Evolutionary conservation across 768 basidiomycete species (phyloP).

Genomic region (Crucibulum laeve): DNA sequence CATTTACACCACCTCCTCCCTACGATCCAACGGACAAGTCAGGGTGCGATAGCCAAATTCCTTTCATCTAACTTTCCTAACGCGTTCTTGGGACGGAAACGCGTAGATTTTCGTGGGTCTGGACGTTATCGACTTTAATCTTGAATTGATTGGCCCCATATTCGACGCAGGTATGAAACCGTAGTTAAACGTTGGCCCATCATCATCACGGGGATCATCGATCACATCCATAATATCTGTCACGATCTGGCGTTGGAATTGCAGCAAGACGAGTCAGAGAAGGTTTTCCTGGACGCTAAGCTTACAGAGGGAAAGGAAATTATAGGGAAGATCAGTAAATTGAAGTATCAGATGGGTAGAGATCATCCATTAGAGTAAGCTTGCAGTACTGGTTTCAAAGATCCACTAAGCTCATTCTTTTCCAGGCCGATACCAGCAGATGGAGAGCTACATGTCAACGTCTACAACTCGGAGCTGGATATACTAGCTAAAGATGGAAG

Average conservation of each 20-base stretch:
- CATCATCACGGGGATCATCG: conserved; percentile 79
- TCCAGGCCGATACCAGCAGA: conserved; percentile 69
- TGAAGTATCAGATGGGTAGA: conserved; percentile 88
- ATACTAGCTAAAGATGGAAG: conserved; percentile 38
- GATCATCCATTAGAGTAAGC: conserved; percentile 66
- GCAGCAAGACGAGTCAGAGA: conserved; percentile 15
- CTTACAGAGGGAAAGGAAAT: conserved; percentile 75
- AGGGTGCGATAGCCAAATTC: conserved; percentile 40
- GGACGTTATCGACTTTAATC: not conserved
- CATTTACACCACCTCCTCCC: conserved; percentile 51
- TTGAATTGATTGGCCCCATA: not conserved
- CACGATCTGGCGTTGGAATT: conserved; percentile 51
- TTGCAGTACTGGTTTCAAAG: not conserved
- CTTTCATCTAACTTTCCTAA: not conserved
- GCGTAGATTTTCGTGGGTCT: conserved; percentile 59
- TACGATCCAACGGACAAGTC: conserved; percentile 71
- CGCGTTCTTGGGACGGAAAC: conserved; percentile 1
- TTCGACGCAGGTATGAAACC: conserved; percentile 64
- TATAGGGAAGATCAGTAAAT: conserved; percentile 65
- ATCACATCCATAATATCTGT: conserved; percentile 66
- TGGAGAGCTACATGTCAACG: conserved; percentile 59
- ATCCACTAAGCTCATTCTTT: not conserved
- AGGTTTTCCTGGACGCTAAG: conserved; percentile 30
- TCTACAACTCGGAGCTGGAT: conserved; percentile 76
- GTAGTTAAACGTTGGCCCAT: conserved; percentile 78